Conservation (phyloP, 2,329 filamentous ascomycete species). For the Cladorrhinum sp. region DNA sequence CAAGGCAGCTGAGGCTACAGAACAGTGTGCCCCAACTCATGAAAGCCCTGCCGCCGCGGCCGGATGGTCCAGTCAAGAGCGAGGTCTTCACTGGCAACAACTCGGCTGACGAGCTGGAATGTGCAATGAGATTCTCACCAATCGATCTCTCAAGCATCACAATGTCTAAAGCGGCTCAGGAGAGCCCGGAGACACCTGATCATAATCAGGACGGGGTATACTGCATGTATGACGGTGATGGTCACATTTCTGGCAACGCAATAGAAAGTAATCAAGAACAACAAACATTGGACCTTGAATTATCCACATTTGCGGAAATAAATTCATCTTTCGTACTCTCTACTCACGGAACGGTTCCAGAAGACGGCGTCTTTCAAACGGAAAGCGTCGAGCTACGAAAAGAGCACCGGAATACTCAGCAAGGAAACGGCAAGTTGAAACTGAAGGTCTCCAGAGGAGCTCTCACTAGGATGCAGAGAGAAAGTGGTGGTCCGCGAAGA, state of each 20-base stretch:
- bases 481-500: background rate
- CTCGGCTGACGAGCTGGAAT: slow-evolving; percentile 5
- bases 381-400: background rate
- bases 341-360: background rate
- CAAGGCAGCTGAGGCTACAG: slow-evolving; percentile 43
- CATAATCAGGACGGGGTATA: no score
- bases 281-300: background rate
- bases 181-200: background rate
- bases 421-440: slow-evolving; percentile 14
- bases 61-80: slow-evolving; percentile 25
- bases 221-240: background rate
- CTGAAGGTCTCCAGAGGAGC: slow-evolving; percentile 24
- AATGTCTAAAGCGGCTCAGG: slow-evolving; percentile 2
- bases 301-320: background rate
- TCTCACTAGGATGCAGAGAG: slow-evolving; percentile 13
- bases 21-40: slow-evolving; percentile 51
- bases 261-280: background rate
- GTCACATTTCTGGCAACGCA: background rate
- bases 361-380: background rate
- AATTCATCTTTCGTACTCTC: background rate
- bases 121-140: slow-evolving; percentile 4
- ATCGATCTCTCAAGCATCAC: background rate
- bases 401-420: background rate
- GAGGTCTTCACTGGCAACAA: slow-evolving; percentile 10
- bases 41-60: slow-evolving; percentile 50